A percentile compares a stretch with the other conserved stretches of the same genome.
These are phyloP conservation scores for Panellus pusillus DNA, from an alignment of 768 basidiomycete genomes.

Conservation along the genomic window DNA sequence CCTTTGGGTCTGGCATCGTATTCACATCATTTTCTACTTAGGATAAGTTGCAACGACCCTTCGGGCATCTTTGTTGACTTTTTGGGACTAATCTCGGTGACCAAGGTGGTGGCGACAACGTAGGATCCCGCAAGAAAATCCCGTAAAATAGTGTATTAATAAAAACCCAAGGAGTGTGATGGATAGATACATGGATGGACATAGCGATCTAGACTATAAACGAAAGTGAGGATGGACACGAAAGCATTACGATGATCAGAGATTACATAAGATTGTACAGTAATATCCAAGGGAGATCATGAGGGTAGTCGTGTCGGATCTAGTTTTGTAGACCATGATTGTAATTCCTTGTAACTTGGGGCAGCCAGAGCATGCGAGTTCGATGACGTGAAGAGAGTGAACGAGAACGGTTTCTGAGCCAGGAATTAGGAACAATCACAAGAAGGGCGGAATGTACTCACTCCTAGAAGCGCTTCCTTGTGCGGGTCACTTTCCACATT, in stretches of 20 bases:
- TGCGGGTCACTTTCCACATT: conserved; percentile 84
- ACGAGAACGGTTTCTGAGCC: conserved; percentile 75
- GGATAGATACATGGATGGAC: conserved; percentile 16
- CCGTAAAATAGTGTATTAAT: conserved; percentile 6
- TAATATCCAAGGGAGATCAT: conserved; percentile 24
- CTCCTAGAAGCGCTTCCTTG: conserved; percentile 85
- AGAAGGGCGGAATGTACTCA: conserved; percentile 41
- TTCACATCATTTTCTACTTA: too few species aligned
- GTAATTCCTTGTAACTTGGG: conserved; percentile 76
- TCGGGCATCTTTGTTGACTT: conserved; percentile 14
- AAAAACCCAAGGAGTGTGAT: conserved; percentile 17
- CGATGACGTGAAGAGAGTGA: conserved; percentile 88
- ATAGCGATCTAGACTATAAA: conserved; percentile 21
- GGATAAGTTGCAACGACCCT: background rate
- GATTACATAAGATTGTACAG: conserved; percentile 9
- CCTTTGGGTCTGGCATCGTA: too few species aligned
- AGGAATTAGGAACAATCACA: conserved; percentile 1
- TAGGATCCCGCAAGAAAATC: background rate
- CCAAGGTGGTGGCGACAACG: background rate
- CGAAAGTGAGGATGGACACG: conserved; percentile 12
- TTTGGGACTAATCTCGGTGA: conserved; percentile 13
- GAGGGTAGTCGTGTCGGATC: conserved; percentile 73
- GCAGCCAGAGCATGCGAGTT: conserved; percentile 92
- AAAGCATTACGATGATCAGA: conserved; percentile 18
- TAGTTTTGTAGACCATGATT: conserved; percentile 79